Conservation (phyloP, 1,284 basidiomycete species). For the Cutaneotrichosporon cyanovorans region DNA sequence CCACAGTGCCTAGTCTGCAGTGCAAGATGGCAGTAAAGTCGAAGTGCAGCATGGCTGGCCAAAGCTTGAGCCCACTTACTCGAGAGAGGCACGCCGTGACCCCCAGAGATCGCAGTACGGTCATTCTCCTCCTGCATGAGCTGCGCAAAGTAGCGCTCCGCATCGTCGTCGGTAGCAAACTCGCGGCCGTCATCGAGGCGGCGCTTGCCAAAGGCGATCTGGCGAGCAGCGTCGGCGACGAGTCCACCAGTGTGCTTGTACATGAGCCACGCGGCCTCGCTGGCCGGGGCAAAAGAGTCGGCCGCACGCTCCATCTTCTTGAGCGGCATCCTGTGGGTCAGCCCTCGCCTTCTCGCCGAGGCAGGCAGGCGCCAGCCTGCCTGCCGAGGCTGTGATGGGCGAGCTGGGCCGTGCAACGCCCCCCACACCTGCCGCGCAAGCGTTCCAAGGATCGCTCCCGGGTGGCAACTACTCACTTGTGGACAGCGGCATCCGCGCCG, state of each 20-base stretch:
- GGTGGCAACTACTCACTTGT: constrained; percentile 32
- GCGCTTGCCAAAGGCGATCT: constrained; percentile 58
- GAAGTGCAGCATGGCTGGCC: too few species aligned
- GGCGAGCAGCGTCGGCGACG: constrained; percentile 32
- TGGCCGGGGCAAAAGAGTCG: constrained; percentile 48
- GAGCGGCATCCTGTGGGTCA: constrained; percentile 62
- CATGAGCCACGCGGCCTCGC: constrained; percentile 73
- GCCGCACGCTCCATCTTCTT: constrained; percentile 61
- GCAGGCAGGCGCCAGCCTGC: too few species aligned
- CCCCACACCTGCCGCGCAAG: too few species aligned
- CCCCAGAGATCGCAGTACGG: constrained; percentile 54
- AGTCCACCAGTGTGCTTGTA: constrained; percentile 63
- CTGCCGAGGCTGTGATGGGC: too few species aligned
- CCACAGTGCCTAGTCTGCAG: background rate
- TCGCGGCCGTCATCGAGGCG: constrained; percentile 15
- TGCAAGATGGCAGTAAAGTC: too few species aligned
- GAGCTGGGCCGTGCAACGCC: too few species aligned
- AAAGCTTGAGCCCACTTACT: constrained; percentile 64
- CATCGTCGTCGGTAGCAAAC: constrained; percentile 50
- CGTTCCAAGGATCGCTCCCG: too few species aligned
- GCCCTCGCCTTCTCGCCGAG: too few species aligned
- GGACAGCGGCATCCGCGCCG: constrained; percentile 38
- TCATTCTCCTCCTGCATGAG: constrained; percentile 43
- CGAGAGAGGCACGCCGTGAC: constrained; percentile 80
- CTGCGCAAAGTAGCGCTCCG: constrained; percentile 74